Base-by-base conservation (phyloP, 2,329 filamentous ascomycete species). In the Penicillium janthinellum region DNA sequence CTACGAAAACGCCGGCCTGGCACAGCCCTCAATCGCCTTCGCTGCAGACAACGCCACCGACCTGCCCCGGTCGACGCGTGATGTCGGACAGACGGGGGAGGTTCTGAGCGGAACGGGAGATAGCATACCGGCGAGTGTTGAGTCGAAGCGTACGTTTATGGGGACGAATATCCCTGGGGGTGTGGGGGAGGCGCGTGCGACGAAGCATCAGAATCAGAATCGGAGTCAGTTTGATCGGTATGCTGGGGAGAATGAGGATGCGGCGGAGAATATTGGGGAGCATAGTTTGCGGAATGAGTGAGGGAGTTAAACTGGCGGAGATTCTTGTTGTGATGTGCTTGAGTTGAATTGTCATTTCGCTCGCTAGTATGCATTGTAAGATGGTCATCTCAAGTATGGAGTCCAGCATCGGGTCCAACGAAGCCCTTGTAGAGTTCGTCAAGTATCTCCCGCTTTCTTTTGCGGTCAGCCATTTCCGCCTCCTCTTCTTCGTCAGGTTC, bases 401-500 rank as follows among this genome's bases (percentile, higher is more conserved):
- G 31, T 15, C 14, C 53, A 8, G 57, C 34, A 1, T 54, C 54
- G 22, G 57, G 45, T 17, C 25, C 87, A 74, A 91, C 91, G 67
- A 97, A 79, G 57, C 89, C 91, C 64, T 84, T 85, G 67, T 92
- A 96, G 5, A 95, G 88, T 70, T 93, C 87, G 53, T 96, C 88
- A 2, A 97, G 79, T 0, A 89, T 88, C 71, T 91, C 88, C 45
- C 91, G 83, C 78, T 96, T 96, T 64, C 85, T 82, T 66, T 87
- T 87, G 62, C 81, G 83, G 54, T 76, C 77, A 11, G 75, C 71
- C 39, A 79, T 77, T 62, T 82, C 84, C n/a, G 81, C 79, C 22
- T 83, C 78, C 37, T 83, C 80, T 60, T 72, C 74, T 56, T 80
- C 78, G 12, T 74, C 69, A 2, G 70, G 71, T 37, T 74, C 76